phyloP scores from a whole-genome alignment of 1,284 basidiomycete genomes.

The Kwoniella shivajii region DNA sequence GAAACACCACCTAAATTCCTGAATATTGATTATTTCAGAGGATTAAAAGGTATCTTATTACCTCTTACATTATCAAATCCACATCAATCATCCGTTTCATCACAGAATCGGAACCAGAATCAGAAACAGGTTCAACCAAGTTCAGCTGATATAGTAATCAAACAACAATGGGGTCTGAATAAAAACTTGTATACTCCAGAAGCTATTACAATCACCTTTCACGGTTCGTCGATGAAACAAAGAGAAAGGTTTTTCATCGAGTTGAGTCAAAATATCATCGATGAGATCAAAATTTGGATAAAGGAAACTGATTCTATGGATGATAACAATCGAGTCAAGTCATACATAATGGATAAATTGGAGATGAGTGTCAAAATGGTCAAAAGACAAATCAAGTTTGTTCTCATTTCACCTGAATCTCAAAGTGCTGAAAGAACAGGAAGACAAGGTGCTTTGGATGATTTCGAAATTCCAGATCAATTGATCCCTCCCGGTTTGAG shows the following conservation, averaged over 20 bases:
- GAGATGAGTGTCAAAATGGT: constrained; percentile 1
- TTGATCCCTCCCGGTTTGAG: constrained; percentile 1
- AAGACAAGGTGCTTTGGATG: neutral
- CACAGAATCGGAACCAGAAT: neutral
- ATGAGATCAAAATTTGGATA: neutral
- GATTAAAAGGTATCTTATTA: constrained; percentile 9
- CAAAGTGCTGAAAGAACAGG: neutral
- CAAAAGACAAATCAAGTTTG: constrained; percentile 1
- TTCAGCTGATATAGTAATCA: neutral
- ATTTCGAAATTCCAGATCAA: constrained; percentile 9
- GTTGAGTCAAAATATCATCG: neutral
- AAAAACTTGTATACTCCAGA: neutral
- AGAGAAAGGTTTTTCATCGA: neutral
- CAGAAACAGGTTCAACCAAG: neutral
- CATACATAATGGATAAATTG: neutral
- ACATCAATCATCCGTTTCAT: neutral
- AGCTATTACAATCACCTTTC: constrained; percentile 7
- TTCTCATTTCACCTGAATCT: neutral
- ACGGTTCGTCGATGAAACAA: neutral
- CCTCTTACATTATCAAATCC: constrained; percentile 1
- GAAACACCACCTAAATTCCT: neutral
- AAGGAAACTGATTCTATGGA: neutral
- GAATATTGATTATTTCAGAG: neutral
- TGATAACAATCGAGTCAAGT: neutral
- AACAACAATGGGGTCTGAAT: neutral